These are phyloP conservation scores for Microcyclosporella mali DNA, from an alignment of 2,329 filamentous ascomycete genomes.

Conservation along the genomic window DNA sequence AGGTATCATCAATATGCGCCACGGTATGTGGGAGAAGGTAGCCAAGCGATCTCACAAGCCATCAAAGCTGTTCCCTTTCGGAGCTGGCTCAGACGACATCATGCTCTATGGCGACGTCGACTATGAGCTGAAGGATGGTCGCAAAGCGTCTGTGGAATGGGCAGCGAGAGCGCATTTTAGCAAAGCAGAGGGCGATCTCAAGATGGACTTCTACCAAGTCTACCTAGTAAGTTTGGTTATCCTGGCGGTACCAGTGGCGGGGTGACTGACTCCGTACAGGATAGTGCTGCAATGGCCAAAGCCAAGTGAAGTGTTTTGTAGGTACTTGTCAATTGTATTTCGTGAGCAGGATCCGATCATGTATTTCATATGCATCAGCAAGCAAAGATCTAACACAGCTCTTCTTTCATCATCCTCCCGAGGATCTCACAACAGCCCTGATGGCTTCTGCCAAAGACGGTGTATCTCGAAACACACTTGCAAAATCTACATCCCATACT, in stretches of 20 bases:
- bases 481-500: no score
- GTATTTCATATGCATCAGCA: no score
- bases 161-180: constrained; percentile 49
- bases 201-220: constrained; percentile 50
- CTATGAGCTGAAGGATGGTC: constrained; percentile 49
- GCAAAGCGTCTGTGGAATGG: constrained; percentile 45
- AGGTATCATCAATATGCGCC: constrained; percentile 49
- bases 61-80: constrained; percentile 47
- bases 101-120: constrained; percentile 51
- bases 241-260: neutral
- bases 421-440: no score
- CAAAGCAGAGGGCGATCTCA: constrained; percentile 48
- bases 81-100: constrained; percentile 41
- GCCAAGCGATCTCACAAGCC: constrained; percentile 42
- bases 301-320: neutral
- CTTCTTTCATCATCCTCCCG: no score
- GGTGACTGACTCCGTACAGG: neutral
- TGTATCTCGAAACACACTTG: no score
- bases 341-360: no score
- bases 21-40: constrained; percentile 50
- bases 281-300: constrained; percentile 3
- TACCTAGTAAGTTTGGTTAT: constrained; percentile 42
- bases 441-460: no score
- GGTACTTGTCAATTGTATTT: no score
- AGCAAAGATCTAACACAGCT: no score